phyloP scores from a whole-genome alignment of 495 filamentous ascomycete species.

The Lindgomyces ingoldianus region DNA sequence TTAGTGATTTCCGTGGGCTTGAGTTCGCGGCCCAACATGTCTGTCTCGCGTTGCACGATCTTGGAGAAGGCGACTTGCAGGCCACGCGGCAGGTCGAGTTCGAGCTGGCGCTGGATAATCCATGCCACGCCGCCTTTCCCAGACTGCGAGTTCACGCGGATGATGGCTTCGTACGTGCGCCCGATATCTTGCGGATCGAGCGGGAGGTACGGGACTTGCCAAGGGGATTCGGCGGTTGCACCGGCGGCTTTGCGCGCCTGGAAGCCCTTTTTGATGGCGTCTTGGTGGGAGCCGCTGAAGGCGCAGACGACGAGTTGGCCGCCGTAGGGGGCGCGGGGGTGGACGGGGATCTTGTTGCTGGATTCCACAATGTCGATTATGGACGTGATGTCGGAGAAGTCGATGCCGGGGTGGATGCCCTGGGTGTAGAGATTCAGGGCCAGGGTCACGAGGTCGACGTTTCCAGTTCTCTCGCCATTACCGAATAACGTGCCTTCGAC shows the following conservation, averaged over 20 bases:
- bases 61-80: conserved; percentile 89
- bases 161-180: conserved; percentile 93
- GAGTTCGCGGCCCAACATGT: conserved; percentile 76
- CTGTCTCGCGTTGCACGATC: conserved; percentile 78
- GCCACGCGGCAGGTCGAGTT: conserved; percentile 90
- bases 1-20: conserved; percentile 76
- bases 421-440: conserved; percentile 96
- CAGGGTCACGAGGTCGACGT: conserved; percentile 93
- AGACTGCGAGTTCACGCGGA: conserved; percentile 94
- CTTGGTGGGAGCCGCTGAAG: conserved; percentile 91
- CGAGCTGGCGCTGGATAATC: conserved; percentile 84
- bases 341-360: conserved; percentile 92
- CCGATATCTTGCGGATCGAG: conserved; percentile 93
- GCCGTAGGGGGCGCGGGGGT: conserved; percentile 85
- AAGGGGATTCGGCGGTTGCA: conserved; percentile 61
- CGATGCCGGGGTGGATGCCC: conserved; percentile 79
- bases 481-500: conserved; percentile 96
- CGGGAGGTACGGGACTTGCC: conserved; percentile 86
- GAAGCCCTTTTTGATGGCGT: conserved; percentile 98
- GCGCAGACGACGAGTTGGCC: conserved; percentile 86
- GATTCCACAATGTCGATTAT: conserved; percentile 90
- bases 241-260: conserved; percentile 62
- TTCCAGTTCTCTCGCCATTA: conserved; percentile 94
- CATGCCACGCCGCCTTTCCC: conserved; percentile 95
- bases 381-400: conserved; percentile 86